Conservation (phyloP, 257 asterid genomes). For the Solanum habrochaites region DNA sequence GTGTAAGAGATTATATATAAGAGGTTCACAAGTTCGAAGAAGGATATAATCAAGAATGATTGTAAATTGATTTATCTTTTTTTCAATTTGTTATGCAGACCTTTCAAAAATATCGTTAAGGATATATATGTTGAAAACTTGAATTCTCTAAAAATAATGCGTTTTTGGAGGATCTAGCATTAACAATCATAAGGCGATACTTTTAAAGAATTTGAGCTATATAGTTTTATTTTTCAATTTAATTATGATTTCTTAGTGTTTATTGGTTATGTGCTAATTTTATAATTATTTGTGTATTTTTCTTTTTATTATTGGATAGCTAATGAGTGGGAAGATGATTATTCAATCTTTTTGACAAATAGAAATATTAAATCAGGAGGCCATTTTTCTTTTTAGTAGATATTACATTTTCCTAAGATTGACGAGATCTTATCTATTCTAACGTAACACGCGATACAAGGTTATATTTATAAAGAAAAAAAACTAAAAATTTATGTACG, state of each 20-base stretch:
- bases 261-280: no score
- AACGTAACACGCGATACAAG: background rate
- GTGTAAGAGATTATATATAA: background rate
- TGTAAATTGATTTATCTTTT: background rate
- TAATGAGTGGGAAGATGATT: background rate
- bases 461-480: no score
- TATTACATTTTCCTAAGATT: no score
- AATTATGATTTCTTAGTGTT: no score
- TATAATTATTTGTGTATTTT: background rate
- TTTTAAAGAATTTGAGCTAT: background rate
- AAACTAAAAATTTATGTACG: background rate
- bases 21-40: background rate
- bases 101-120: background rate
- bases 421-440: no score
- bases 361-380: background rate
- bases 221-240: no score
- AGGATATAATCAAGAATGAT: background rate
- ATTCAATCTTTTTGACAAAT: background rate
- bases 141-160: background rate
- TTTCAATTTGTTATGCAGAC: background rate
- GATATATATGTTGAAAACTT: background rate
- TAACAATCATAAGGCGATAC: background rate
- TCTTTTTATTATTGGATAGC: background rate
- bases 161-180: background rate
- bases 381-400: no score